phyloP scores from a whole-genome alignment of 2,329 filamentous ascomycete genomes.

The Neopestalotiopsis clavispora region DNA sequence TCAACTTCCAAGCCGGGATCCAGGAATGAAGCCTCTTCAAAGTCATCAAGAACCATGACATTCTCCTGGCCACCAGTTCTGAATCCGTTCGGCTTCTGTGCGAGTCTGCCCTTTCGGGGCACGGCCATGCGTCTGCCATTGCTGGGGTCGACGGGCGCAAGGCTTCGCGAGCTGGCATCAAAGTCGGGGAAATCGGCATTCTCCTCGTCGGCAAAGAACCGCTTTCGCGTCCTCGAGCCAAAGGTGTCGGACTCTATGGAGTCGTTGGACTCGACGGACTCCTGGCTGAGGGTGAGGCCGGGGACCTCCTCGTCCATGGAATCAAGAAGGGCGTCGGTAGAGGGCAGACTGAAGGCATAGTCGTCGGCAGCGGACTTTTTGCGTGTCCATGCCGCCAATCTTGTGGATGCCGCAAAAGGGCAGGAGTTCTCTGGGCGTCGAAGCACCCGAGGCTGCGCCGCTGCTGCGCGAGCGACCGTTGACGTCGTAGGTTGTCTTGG shows the following conservation, averaged over 20 bases:
- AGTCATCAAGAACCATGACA: conserved; percentile 55
- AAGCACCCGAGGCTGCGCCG: conserved; percentile 31
- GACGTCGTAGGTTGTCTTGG: conserved; percentile 21
- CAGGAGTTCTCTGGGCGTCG: conserved; percentile 64
- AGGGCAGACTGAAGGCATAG: conserved; percentile 22
- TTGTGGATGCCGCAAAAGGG: conserved; percentile 85
- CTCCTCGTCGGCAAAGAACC: conserved; percentile 50
- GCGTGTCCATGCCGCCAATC: conserved; percentile 69
- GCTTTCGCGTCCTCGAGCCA: conserved; percentile 47
- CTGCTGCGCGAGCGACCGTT: conserved; percentile 25
- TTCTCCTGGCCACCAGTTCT: conserved; percentile 51
- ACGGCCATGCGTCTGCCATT: conserved; percentile 54
- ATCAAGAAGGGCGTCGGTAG: conserved; percentile 15
- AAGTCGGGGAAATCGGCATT: conserved; percentile 39
- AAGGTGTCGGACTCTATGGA: conserved; percentile 24
- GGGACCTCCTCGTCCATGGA: conserved; percentile 40
- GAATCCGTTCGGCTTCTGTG: conserved; percentile 24
- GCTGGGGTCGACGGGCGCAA: conserved; percentile 41
- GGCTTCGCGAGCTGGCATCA: conserved; percentile 45
- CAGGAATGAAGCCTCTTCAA: conserved; percentile 72
- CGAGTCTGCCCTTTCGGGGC: conserved; percentile 39
- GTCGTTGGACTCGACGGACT: conserved; percentile 48
- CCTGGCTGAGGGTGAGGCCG: conserved; percentile 60
- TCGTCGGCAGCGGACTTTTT: conserved; percentile 44
- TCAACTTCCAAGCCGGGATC: conserved; percentile 50